Evolutionary conservation across 208 protist species (phyloP).

Genomic region (Trypanosoma brucei): DNA sequence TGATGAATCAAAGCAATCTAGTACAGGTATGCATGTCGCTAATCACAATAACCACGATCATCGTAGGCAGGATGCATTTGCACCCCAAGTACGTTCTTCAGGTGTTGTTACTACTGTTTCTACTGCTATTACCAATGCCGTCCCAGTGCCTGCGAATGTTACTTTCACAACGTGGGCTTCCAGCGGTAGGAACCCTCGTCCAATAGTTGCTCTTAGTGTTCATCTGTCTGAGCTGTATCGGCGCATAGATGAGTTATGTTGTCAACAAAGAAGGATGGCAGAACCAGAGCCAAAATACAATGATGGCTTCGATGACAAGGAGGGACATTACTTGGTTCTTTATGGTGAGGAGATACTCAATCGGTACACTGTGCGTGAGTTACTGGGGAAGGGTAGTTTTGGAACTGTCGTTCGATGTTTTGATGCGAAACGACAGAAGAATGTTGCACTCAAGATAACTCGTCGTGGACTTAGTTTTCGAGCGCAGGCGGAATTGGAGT

Average conservation of each 20-base stretch:
- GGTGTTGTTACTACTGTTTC: not conserved
- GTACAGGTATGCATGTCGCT: not conserved
- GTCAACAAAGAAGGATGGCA: conserved; percentile 48
- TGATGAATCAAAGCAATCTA: not conserved
- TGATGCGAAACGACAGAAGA: conserved; percentile 74
- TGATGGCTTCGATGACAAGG: conserved; percentile 84
- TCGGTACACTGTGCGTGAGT: conserved; percentile 82
- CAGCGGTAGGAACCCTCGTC: conserved; percentile 16
- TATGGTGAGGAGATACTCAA: conserved; percentile 77
- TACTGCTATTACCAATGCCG: not conserved
- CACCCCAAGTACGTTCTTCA: not conserved
- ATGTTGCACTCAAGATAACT: conserved; percentile 89
- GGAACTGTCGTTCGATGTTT: conserved; percentile 87
- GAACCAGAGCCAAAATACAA: conserved; percentile 75
- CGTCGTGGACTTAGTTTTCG: conserved; percentile 77
- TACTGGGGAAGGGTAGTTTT: conserved; percentile 89
- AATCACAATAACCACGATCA: not conserved
- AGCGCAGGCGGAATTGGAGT: conserved; percentile 79
- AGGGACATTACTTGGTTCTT: conserved; percentile 86
- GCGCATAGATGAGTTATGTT: conserved; percentile 69
- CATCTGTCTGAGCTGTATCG: conserved; percentile 66
- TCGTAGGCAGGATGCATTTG: not conserved
- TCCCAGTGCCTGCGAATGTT: not conserved
- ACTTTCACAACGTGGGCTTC: not conserved
- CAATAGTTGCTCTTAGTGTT: conserved; percentile 44